phyloP scores from a whole-genome alignment of 2,329 filamentous ascomycete species.

The Aspergillus brasiliensis region DNA sequence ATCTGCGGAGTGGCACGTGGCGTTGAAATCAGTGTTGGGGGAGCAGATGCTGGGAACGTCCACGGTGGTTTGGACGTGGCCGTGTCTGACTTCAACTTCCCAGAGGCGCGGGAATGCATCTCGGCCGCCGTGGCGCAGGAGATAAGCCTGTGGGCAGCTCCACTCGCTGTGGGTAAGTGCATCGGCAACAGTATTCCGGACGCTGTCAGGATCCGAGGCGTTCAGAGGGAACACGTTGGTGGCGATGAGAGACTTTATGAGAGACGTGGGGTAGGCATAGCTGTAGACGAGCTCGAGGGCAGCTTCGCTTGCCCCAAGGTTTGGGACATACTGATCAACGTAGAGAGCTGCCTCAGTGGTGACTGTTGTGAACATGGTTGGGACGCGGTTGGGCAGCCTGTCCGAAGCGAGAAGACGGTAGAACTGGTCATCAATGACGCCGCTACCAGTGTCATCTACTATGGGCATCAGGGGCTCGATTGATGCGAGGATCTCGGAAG shows the following conservation, averaged over 20 bases:
- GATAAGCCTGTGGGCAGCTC: constrained; percentile 21
- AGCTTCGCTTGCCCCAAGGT: constrained; percentile 11
- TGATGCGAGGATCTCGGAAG: constrained; percentile 17
- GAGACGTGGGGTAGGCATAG: constrained; percentile 16
- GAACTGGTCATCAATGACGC: constrained; percentile 33
- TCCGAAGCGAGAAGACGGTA: constrained; percentile 22
- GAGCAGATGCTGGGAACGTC: constrained; percentile 24
- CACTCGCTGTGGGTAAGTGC: constrained; percentile 23
- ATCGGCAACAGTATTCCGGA: constrained; percentile 18
- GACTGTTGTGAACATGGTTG: constrained; percentile 32
- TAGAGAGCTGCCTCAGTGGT: constrained; percentile 28
- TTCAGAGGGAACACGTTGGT: constrained; percentile 17
- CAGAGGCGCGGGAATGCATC: constrained; percentile 24
- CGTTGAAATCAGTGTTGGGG: constrained; percentile 29
- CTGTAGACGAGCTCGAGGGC: constrained; percentile 20
- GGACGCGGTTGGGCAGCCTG: constrained; percentile 28
- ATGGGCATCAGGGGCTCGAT: constrained; percentile 31
- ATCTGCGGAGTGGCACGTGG: constrained; percentile 30
- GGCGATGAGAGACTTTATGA: constrained; percentile 19
- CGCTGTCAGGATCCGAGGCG: constrained; percentile 18
- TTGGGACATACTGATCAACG: constrained; percentile 12
- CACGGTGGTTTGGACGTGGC: constrained; percentile 24
- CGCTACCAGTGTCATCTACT: constrained; percentile 26
- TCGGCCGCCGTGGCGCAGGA: constrained; percentile 12
- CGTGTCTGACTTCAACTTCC: constrained; percentile 23